Conservation (phyloP, 2,329 filamentous ascomycete genomes). For the Teratosphaeria viscida region DNA sequence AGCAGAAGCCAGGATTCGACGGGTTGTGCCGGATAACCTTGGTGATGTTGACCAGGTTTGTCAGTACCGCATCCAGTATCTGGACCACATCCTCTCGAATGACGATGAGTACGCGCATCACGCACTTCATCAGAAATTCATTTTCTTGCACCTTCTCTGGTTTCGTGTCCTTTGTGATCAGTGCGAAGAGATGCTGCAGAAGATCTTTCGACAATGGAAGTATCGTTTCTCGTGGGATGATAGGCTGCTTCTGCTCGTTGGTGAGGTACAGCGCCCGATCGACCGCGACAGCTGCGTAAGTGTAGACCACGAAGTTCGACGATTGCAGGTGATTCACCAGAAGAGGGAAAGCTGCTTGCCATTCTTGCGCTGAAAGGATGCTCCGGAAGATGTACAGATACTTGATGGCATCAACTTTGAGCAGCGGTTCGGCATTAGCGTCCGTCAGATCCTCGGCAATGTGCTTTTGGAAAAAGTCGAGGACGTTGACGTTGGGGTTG, state of each 20-base stretch:
- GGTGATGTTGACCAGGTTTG: conserved; percentile 79
- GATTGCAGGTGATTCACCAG: conserved; percentile 86
- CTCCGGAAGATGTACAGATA: conserved; percentile 96
- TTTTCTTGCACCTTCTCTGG: conserved; percentile 96
- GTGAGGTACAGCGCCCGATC: conserved; percentile 81
- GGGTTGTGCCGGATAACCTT: conserved; percentile 88
- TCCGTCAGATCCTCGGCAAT: conserved; percentile 79
- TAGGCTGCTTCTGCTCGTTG: conserved; percentile 61
- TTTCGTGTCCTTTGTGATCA: conserved; percentile 75
- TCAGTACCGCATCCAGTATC: conserved; percentile 67
- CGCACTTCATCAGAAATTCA: conserved; percentile 95
- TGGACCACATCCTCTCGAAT: conserved; percentile 71
- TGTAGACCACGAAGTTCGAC: conserved; percentile 91
- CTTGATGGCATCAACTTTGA: conserved; percentile 97
- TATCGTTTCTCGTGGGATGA: conserved; percentile 72
- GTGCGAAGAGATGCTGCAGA: conserved; percentile 76
- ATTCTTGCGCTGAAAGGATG: conserved; percentile 83
- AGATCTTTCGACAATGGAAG: conserved; percentile 75
- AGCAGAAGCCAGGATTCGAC: conserved; percentile 95
- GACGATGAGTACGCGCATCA: conserved; percentile 94
- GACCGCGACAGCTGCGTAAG: conserved; percentile 92
- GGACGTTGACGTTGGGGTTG: conserved; percentile 65
- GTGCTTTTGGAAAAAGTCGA: conserved; percentile 90
- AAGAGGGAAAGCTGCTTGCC: conserved; percentile 79
- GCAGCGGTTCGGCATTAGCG: conserved; percentile 64